Evolutionary conservation across 2,329 filamentous ascomycete species (phyloP), one percentile per base, ranked within the genome.

Genomic region (Ceratocystis diversiconidia): DNA sequence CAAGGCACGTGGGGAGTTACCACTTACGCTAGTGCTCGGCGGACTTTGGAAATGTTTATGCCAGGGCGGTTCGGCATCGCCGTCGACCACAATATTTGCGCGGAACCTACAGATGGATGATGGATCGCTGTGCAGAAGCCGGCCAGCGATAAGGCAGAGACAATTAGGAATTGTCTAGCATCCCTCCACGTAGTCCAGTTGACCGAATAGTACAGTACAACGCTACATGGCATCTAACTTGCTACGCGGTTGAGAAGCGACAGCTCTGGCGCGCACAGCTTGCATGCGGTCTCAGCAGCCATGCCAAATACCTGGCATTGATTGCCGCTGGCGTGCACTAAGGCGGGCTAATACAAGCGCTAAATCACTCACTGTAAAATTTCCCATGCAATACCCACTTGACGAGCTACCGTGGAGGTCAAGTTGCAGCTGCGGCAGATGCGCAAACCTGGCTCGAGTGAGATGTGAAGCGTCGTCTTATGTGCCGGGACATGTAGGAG

Each of bases 21-120:
- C 52, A n/a, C 15, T 25, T 5, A 87, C 72, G 73, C 73, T 43
- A 90, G 73, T 70, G 85, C 83, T 73, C 43, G 90, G 73, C 70
- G 85, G 83, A 2, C 76, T 81, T 88, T 87, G 91, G 71, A 81
- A 89, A 72, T 91, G 88, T 73, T 91, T 87, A 12, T 86, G 85
- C 72, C 82, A 91, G 0, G 82, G 75, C 8, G 74, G 73, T 3
- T 82, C 79, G 2, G 84, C 80, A 1, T 90, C 74, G 3, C 32
- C 64, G 59, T 57, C 61, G 10, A 68, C 43, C 1, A 91, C 84
- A 60, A 91, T 81, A 72, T 90, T 91, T 0, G 87, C 86, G 44
- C 88, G 82, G 73, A 90, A 88, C 10, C 36, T 12, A 36, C 36
- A 41, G 36, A 12, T 32, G 30, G 7, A 32, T 41, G 10, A 41